Evolutionary conservation across 1,284 basidiomycete species (phyloP).

Genomic region (Rhodofomes roseus): DNA sequence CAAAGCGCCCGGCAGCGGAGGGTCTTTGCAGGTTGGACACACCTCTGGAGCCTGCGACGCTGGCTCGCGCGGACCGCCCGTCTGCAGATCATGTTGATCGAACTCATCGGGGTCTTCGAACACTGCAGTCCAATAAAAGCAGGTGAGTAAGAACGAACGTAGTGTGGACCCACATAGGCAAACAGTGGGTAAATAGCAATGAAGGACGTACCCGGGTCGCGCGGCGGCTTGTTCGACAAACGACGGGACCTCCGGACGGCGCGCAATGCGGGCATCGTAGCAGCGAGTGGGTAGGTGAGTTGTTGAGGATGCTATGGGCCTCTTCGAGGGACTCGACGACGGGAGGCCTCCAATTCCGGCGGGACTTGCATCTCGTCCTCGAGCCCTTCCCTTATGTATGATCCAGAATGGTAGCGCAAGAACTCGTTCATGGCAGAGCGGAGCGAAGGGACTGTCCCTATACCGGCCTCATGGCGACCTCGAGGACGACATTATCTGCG

Average conservation of each 20-base stretch:
- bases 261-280: conserved; percentile 1
- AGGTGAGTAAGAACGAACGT: conserved; percentile 12
- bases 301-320: not conserved
- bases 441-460: not conserved
- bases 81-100: conserved; percentile 2
- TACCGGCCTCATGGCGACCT: conserved; percentile 10
- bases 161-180: conserved; percentile 15
- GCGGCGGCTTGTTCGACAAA: conserved; percentile 13
- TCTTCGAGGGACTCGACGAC: conserved; percentile 10
- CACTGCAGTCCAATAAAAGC: conserved; percentile 7
- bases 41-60: not conserved
- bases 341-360: not conserved
- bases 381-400: conserved; percentile 12
- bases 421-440: not conserved
- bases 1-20: not conserved
- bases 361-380: conserved; percentile 6
- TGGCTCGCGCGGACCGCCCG: not conserved
- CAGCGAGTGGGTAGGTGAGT: not conserved
- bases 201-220: conserved; percentile 15
- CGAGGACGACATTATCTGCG: not conserved
- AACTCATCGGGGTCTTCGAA: conserved; percentile 6
- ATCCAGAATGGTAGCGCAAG: not conserved
- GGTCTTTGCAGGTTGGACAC: not conserved
- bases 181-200: conserved; percentile 8
- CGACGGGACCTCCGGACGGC: conserved; percentile 16